phyloP scores from a whole-genome alignment of 352 stramenopile species.

The Lagenidium sp. region DNA sequence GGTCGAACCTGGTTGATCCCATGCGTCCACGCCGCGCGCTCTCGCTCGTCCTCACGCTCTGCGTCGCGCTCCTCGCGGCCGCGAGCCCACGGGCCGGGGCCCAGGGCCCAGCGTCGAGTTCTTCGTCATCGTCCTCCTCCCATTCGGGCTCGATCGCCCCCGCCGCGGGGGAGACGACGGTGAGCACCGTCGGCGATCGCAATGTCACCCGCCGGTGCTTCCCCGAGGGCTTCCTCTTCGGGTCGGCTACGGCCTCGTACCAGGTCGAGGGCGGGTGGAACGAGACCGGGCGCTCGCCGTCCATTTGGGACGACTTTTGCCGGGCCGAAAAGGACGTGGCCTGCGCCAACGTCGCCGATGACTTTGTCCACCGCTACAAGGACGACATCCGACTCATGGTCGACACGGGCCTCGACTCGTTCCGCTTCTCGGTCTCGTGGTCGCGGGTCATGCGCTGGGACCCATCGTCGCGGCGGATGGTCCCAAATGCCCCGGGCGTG shows the following conservation, averaged over 20 bases:
- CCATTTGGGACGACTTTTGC: slow-evolving; percentile 94
- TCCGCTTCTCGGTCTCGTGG: slow-evolving; percentile 92
- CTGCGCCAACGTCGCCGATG: slow-evolving; percentile 89
- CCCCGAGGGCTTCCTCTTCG: slow-evolving; percentile 75
- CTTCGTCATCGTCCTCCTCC: background rate
- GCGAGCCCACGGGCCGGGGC: too few species aligned
- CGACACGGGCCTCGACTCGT: slow-evolving; percentile 84
- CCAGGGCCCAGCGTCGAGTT: too few species aligned
- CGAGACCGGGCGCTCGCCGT: slow-evolving; percentile 59
- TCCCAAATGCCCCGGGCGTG: slow-evolving; percentile 80
- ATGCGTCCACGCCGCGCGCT: too few species aligned
- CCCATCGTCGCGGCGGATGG: slow-evolving; percentile 29
- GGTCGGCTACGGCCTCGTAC: slow-evolving; percentile 86
- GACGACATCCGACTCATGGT: slow-evolving; percentile 93
- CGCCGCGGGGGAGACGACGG: background rate
- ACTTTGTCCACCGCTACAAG: slow-evolving; percentile 89
- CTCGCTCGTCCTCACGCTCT: too few species aligned
- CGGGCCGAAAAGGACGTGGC: slow-evolving; percentile 48
- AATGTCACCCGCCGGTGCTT: slow-evolving; percentile 35
- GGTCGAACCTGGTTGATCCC: too few species aligned
- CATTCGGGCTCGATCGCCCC: background rate
- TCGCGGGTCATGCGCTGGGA: slow-evolving; percentile 86
- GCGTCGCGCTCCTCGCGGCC: too few species aligned
- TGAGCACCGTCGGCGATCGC: background rate
- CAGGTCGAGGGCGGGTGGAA: slow-evolving; percentile 91